Evolutionary conservation across 2,329 filamentous ascomycete species (phyloP).

Genomic region (Ophiostoma montium): DNA sequence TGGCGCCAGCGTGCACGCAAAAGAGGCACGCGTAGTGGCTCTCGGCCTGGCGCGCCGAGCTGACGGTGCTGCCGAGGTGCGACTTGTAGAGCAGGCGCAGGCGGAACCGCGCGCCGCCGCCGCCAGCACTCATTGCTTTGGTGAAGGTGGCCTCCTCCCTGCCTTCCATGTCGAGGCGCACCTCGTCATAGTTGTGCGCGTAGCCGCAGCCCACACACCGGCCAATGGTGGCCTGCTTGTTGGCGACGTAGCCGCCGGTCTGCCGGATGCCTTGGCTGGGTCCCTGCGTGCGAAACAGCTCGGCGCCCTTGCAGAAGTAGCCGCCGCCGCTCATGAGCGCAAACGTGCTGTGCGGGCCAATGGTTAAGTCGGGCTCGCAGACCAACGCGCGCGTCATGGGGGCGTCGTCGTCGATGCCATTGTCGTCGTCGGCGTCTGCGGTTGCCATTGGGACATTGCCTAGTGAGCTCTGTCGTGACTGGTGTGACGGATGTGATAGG

Average conservation of each 20-base stretch:
- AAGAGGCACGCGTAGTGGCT: conserved; percentile 26
- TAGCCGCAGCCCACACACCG: conserved; percentile 18
- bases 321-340: conserved; percentile 19
- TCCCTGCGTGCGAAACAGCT: conserved; percentile 21
- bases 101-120: conserved; percentile 23
- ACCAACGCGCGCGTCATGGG: conserved; percentile 10
- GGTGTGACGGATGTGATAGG: conserved; percentile 11
- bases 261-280: conserved; percentile 24
- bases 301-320: conserved; percentile 26
- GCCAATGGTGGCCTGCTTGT: conserved; percentile 15
- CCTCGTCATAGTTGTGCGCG: conserved; percentile 19
- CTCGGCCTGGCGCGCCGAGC: conserved; percentile 16
- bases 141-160: conserved; percentile 21
- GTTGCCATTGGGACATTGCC: too few species aligned
- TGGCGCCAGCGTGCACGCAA: conserved; percentile 22
- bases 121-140: too few species aligned
- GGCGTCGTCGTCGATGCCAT: conserved; percentile 1
- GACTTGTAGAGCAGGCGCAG: conserved; percentile 29
- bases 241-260: conserved; percentile 16
- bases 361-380: conserved; percentile 17
- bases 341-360: conserved; percentile 24
- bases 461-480: too few species aligned
- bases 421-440: neutral
- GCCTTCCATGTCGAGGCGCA: conserved; percentile 19
- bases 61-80: conserved; percentile 21